Evolutionary conservation across 75 land plant genomes (phyloP).

Genomic region (Picea sitchensis): DNA sequence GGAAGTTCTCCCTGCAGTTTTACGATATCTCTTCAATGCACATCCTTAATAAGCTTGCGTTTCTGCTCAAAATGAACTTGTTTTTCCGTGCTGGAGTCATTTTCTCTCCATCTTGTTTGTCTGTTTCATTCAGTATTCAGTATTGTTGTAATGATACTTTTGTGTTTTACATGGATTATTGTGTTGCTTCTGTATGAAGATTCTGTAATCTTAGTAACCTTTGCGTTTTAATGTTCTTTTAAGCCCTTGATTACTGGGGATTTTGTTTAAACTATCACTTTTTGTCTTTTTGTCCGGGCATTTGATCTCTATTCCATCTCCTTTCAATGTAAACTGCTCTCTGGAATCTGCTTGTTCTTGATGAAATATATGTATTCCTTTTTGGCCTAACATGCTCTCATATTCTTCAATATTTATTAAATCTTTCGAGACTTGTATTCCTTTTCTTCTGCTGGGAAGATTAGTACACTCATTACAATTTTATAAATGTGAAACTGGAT

Average conservation of each 20-base stretch:
- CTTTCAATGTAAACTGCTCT: not conserved
- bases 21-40: not conserved
- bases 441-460: not conserved
- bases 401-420: not conserved
- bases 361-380: not conserved
- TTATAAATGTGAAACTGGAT: not conserved
- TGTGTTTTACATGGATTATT: no score
- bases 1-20: not conserved
- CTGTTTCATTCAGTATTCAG: not conserved
- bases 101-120: not conserved
- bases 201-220: no score
- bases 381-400: not conserved
- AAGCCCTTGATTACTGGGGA: not conserved
- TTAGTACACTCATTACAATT: not conserved
- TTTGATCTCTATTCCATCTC: not conserved
- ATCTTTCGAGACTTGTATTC: not conserved
- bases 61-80: not conserved
- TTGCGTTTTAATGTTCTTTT: not conserved
- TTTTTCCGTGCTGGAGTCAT: not conserved
- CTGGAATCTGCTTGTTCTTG: not conserved
- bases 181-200: no score
- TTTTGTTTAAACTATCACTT: not conserved
- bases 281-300: not conserved
- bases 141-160: no score
- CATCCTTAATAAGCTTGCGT: not conserved